A percentile compares a stretch with the other conserved stretches of the same genome.
These are phyloP conservation scores for Globisporangium heterothallicum DNA, from an alignment of 352 stramenopile species.

Conservation along the genomic window DNA sequence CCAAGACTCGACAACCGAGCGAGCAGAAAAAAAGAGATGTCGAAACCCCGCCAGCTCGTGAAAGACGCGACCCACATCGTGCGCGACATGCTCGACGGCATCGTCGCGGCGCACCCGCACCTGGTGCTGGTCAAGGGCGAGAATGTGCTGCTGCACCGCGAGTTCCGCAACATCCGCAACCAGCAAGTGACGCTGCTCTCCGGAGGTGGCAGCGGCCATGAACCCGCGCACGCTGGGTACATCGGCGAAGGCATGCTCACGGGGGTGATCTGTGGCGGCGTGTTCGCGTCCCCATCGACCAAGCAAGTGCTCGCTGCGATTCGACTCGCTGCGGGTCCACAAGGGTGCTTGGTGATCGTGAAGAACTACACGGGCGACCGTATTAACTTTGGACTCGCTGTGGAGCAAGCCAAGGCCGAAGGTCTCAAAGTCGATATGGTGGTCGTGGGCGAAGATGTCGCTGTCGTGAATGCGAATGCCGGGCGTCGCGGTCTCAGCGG, in stretches of 20 bases:
- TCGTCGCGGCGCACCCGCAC: constrained; percentile 59
- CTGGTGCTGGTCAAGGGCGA: constrained; percentile 55
- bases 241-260: constrained; percentile 96
- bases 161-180: constrained; percentile 56
- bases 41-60: constrained; percentile 38
- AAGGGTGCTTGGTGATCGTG: constrained; percentile 94
- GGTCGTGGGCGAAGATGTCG: constrained; percentile 93
- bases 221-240: constrained; percentile 96
- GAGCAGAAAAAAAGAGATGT: neutral
- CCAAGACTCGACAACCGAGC: neutral
- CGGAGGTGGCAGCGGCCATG: constrained; percentile 84
- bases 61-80: constrained; percentile 45
- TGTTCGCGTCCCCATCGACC: constrained; percentile 95
- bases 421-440: constrained; percentile 92
- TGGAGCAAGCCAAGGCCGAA: constrained; percentile 93
- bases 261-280: constrained; percentile 93
- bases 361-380: constrained; percentile 99
- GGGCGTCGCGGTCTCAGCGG: constrained; percentile 95
- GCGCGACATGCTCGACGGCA: constrained; percentile 72
- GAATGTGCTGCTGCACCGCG: constrained; percentile 67
- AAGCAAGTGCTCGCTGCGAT: constrained; percentile 95
- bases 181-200: constrained; percentile 76
- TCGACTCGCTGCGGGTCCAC: constrained; percentile 64
- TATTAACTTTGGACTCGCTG: constrained; percentile 98
- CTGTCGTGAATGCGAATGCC: constrained; percentile 91